Base-by-base conservation (phyloP, 2,329 filamentous ascomycete genomes). In the Ploettnerulaceae sp. region DNA sequence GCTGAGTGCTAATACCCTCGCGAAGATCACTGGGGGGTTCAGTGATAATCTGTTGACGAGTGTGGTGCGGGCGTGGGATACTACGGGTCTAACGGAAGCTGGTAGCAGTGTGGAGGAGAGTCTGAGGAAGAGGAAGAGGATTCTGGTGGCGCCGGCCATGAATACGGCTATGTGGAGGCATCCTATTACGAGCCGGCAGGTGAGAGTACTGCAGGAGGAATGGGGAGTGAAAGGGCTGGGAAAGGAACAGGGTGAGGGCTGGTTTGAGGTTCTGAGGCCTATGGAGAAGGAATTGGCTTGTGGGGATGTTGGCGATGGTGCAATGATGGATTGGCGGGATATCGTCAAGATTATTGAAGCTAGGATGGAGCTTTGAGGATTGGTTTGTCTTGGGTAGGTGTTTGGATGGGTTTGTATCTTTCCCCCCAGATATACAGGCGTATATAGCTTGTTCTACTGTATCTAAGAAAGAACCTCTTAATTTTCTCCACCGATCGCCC, bases 131-230 rank as follows among this genome's bases (percentile, higher is more conserved):
- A 79, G 74, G 64, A 84, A 83, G 65, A 77, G 73, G 53, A 88
- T 95, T 26, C 60, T 93, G 1, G 84, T 91, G 0, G 86, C 86
- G 2, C 82, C 84, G 1, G 82, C 85, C 22, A 95, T 95, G 88
- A 95, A 96, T 64, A 89, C 81, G 18, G 81, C 83, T 3, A 95
- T 95, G 90, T 95, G 86, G 84, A 72, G 74, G 45, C 89, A 96
- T 63, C 90, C 89, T 2, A 71, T 95, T 35, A 95, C 90, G 1
- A 73, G 68, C 39, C 79, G 77, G 53, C 88, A 95, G 54, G 67
- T 95, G 28, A 69, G 69, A 31, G 70, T 85, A 0, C 69, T 96
- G 36, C 75, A 82, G 53, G 76, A 84, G 37, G 85, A 89, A 48
- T 95, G 89, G 89, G 83, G 82, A 5, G 64, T 75, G 36, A 47